phyloP scores from a whole-genome alignment of 1,139 yeast genomes.

The Pichia sp. region DNA sequence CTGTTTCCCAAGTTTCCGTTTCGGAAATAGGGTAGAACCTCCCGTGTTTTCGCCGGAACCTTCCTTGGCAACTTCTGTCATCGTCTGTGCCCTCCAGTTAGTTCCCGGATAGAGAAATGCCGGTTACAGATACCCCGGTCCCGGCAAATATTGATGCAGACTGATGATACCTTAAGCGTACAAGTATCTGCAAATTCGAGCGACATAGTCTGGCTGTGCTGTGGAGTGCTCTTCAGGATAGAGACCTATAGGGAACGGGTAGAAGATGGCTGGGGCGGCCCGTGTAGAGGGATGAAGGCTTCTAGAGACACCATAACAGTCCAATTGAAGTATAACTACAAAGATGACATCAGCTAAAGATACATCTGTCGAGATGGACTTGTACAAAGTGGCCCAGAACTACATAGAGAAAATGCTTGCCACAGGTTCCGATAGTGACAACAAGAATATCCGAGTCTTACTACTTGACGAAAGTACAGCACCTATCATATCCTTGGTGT shows the following conservation, averaged over 20 bases:
- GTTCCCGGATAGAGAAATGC: background rate
- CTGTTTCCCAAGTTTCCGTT: conserved; percentile 29
- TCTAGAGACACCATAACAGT: background rate
- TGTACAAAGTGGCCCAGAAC: conserved; percentile 47
- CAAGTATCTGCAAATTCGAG: background rate
- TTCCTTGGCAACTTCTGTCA: background rate
- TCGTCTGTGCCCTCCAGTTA: background rate
- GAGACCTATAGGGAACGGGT: background rate
- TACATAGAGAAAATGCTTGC: conserved; percentile 48
- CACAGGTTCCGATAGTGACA: conserved; percentile 16
- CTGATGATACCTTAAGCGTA: background rate
- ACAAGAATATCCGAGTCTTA: conserved; percentile 53
- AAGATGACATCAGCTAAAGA: background rate
- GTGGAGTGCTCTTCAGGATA: background rate
- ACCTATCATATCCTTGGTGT: conserved; percentile 74
- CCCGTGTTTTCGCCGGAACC: background rate
- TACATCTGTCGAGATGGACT: conserved; percentile 40
- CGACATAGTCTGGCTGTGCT: background rate
- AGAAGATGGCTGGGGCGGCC: background rate
- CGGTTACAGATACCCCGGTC: background rate
- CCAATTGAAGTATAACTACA: background rate
- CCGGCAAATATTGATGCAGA: background rate
- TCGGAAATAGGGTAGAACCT: background rate
- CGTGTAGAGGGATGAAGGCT: background rate
- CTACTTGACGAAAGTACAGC: conserved; percentile 79